Evolutionary conservation across 2,329 filamentous ascomycete genomes (phyloP), one percentile per base, ranked within the genome.

Genomic region (Penicillium sp.): DNA sequence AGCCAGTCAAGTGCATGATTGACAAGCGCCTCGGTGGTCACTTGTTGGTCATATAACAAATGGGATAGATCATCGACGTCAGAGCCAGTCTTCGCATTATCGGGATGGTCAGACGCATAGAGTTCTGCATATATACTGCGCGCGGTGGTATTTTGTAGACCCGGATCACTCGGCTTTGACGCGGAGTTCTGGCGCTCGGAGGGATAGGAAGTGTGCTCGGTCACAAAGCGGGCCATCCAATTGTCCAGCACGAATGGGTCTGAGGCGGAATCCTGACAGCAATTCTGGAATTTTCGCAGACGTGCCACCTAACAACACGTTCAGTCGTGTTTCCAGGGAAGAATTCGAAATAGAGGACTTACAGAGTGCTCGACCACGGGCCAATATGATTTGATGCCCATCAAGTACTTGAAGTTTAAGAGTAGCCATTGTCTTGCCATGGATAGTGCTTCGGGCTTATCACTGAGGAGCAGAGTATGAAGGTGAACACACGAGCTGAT

Each of bases 161-260:
- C 32, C 5, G 7, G 14, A 34, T 31, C 31, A 46, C 18, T 24
- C 1, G 29, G 32, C 24, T 48, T 42, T 5, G n/a, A n/a, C 4
- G n/a, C 10, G 26, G 26, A 32, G 3, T 40, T 42, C 48, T 60
- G 59, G 20, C 57, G 55, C 44, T 61, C 59, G 13, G 58, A 50
- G 37, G 61, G 50, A 2, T 42, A 35, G 3, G 64, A 65, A 16
- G 61, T 57, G 38, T 65, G 61, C 31, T 66, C 62, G 1, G 58
- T 65, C n/a, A 66, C 50, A 40, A 66, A 66, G 4, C 62, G 62
- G 10, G 61, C 62, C 61, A 66, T 63, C 64, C 64, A 66, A 39
- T 65, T 63, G 29, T 66, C 64, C 18, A 62, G 32, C 2, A 55
- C 57, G 44, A 66, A 66, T 1, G 64, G 56, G 38, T 65, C 58